These are phyloP conservation scores for Phyllostachys edulis DNA, from an alignment of 176 grass and related monocot genomes.

Conservation along the genomic window DNA sequence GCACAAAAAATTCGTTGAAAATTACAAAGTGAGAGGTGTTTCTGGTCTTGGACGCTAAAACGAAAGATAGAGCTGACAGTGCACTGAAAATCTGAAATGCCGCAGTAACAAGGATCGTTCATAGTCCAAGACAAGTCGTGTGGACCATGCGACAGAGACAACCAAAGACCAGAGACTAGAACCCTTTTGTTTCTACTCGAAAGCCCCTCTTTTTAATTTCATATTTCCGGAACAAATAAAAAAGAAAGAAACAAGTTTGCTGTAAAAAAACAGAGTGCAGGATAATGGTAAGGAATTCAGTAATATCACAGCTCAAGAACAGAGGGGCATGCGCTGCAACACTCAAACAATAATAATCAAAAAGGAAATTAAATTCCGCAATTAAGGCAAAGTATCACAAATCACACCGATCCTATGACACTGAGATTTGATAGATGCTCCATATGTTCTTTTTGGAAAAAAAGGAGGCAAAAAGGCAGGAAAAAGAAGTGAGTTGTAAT, in stretches of 20 bases:
- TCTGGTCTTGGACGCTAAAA: not conserved
- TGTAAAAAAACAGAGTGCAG: not conserved
- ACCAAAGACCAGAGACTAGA: not conserved
- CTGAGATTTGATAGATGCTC: not conserved
- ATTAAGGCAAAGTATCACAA: not conserved
- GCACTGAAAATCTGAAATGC: not conserved
- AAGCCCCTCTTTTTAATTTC: not conserved
- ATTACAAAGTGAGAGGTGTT: not conserved
- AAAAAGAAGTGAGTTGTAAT: not conserved
- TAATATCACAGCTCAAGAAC: not conserved
- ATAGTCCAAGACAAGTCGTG: not conserved
- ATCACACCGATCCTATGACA: constrained; percentile 21
- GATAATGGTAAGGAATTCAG: not conserved
- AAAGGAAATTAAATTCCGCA: constrained; percentile 5
- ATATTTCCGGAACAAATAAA: not conserved
- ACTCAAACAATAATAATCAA: not conserved
- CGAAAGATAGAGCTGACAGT: not conserved
- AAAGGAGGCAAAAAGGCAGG: not conserved
- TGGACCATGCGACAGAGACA: constrained; percentile 22
- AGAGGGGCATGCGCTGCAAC: not conserved
- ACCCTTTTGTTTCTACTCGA: not conserved
- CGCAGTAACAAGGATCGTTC: not conserved
- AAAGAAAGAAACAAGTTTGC: not conserved
- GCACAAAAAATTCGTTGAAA: not conserved
- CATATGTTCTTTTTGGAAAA: not conserved